These are phyloP conservation scores for Tolypocladium ophioglossoides DNA, from an alignment of 2,329 filamentous ascomycete species.

Conservation along the genomic window DNA sequence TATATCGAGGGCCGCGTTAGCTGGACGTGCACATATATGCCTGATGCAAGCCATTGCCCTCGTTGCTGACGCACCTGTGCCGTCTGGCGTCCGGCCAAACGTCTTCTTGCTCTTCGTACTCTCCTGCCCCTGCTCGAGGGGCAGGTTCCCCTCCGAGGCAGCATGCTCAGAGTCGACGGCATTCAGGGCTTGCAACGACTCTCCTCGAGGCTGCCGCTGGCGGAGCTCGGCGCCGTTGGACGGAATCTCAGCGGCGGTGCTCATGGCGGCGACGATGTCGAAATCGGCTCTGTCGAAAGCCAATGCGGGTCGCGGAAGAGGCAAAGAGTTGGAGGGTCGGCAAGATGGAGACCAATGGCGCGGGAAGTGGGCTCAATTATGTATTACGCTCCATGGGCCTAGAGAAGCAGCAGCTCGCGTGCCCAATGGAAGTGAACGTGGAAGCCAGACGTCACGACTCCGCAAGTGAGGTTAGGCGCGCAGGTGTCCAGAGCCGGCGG, in stretches of 20 bases:
- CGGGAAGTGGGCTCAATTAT: neutral
- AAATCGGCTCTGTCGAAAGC: neutral
- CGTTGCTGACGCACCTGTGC: conserved; percentile 57
- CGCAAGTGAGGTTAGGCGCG: neutral
- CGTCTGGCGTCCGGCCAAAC: conserved; percentile 82
- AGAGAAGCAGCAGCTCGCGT: neutral
- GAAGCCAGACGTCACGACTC: neutral
- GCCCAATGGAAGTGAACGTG: neutral
- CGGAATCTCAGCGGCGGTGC: conserved; percentile 17
- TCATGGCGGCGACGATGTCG: conserved; percentile 12
- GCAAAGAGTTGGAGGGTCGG: neutral
- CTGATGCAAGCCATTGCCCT: neutral
- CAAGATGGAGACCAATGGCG: neutral
- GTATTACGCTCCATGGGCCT: neutral
- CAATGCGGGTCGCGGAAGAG: neutral
- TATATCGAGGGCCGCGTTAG: conserved; percentile 3
- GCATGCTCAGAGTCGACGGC: neutral
- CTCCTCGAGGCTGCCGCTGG: conserved; percentile 14
- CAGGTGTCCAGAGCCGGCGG: neutral
- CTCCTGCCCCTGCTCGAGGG: conserved; percentile 1
- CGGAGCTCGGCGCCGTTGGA: conserved; percentile 14
- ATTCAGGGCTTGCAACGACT: neutral
- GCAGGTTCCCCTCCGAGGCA: conserved; percentile 1
- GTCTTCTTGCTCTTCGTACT: conserved; percentile 52
- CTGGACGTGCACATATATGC: neutral